Evolutionary conservation across 1,139 yeast genomes (phyloP), one percentile per base, ranked within the genome.

Genomic region (Saccharomyces pastorianus): DNA sequence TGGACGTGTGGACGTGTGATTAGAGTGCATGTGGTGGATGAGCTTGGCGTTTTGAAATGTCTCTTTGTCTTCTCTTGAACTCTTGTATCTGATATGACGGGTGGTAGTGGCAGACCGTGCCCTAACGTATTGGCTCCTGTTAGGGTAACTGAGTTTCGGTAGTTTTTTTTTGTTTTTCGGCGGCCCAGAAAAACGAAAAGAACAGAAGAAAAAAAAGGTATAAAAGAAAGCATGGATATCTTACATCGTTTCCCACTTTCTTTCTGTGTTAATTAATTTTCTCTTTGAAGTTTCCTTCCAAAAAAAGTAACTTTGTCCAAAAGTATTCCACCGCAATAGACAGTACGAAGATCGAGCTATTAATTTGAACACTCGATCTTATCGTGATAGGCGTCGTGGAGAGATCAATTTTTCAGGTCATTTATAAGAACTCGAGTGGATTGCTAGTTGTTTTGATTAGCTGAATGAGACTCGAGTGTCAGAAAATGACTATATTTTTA

Each of bases 341-440:
- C 77, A 73, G 77, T 73, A 72, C 76, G 75, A 63, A 66, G 61
- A 60, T 59, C 64, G 64, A 66, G 63, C 53, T 53, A 58, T 46
- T 46, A 14, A 47, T 47, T 47, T 46, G 51, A 25, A 34, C 17
- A 25, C 41, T 47, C 46, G 32, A 49, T 38, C 54, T 54, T 46
- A 49, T 54, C 67, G 71, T 66, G 71, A 67, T 67, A 64, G 57
- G 70, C 66, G 62, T 58, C 52, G 62, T 56, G 80, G 79, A 77
- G 55, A 76, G 78, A 78, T 51, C 59, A 69, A 71, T 20, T 54
- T 50, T 66, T 69, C 73, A 68, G 26, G 27, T 17, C 28, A 70
- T 75, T 71, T 72, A 71, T 78, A 80, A 80, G 84, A 80, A 79
- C 83, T 75, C 80, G 73, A 69, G 75, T 73, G 82, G 82, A 77